Evolutionary conservation across 495 filamentous ascomycete genomes (phyloP).

Genomic region (Aspergillus taichungensis): DNA sequence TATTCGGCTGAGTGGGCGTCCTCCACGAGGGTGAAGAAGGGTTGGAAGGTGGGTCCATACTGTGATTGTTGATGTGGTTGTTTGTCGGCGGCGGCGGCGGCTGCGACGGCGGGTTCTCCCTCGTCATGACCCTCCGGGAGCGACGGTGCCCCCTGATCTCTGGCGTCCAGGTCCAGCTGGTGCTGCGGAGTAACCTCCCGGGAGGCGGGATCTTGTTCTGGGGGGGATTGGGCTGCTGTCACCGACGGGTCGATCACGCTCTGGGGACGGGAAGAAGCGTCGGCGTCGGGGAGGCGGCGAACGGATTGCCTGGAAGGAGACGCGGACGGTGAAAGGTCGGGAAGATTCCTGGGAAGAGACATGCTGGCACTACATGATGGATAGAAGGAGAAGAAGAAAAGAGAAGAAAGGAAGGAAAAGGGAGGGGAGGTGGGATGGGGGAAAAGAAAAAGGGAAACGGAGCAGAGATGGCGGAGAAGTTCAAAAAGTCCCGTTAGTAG

Average conservation of each 20-base stretch:
- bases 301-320: constrained; percentile 24
- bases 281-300: constrained; percentile 5
- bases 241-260: constrained; percentile 16
- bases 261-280: constrained; percentile 13
- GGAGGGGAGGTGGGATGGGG: constrained; percentile 6
- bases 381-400: constrained; percentile 5
- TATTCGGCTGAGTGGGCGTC: constrained; percentile 39
- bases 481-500: too few species aligned
- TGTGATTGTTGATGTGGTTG: constrained; percentile 5
- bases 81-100: constrained; percentile 9
- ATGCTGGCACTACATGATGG: constrained; percentile 22
- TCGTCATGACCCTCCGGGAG: too few species aligned
- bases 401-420: constrained; percentile 14
- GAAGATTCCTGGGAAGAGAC: constrained; percentile 27
- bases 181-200: too few species aligned
- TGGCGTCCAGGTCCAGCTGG: too few species aligned
- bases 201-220: too few species aligned
- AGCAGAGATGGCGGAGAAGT: too few species aligned
- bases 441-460: neutral
- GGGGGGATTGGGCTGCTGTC: neutral
- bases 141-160: too few species aligned
- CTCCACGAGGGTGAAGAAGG: constrained; percentile 48
- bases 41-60: constrained; percentile 24
- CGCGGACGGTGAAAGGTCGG: constrained; percentile 18
- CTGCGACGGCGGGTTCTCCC: too few species aligned